phyloP scores from a whole-genome alignment of 108 stramenopile genomes.

The Asterionellopsis glacialis region DNA sequence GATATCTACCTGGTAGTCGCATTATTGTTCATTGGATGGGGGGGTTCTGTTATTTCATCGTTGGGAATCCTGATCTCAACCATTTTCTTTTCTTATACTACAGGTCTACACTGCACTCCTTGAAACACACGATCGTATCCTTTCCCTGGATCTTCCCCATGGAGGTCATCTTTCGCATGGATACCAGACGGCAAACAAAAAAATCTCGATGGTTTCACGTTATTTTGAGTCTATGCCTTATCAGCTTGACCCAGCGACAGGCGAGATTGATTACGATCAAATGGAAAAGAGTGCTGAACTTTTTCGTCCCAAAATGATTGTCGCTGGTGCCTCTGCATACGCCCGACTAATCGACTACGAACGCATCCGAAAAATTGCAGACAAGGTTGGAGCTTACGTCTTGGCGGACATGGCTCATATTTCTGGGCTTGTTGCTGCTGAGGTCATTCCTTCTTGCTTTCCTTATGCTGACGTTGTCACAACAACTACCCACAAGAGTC shows the following conservation, averaged over 20 bases:
- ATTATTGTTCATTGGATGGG: too few species aligned
- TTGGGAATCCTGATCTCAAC: background rate
- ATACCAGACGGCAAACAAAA: constrained; percentile 95
- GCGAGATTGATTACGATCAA: constrained; percentile 95
- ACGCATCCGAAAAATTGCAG: constrained; percentile 92
- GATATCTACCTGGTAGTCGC: too few species aligned
- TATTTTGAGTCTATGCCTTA: constrained; percentile 99
- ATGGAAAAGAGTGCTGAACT: constrained; percentile 94
- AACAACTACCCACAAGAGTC: constrained; percentile 99
- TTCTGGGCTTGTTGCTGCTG: constrained; percentile 93
- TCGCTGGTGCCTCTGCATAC: constrained; percentile 99
- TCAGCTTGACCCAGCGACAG: constrained; percentile 95
- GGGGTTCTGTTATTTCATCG: too few species aligned
- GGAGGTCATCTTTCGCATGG: constrained; percentile 98
- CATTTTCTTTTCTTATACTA: background rate
- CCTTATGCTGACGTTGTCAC: constrained; percentile 98
- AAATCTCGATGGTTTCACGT: constrained; percentile 89
- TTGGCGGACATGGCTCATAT: constrained; percentile 99
- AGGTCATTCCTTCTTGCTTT: constrained; percentile 96
- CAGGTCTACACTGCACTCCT: constrained; percentile 99
- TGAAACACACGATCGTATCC: constrained; percentile 97
- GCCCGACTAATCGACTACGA: constrained; percentile 98
- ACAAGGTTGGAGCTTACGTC: constrained; percentile 91
- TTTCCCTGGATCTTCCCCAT: constrained; percentile 97
- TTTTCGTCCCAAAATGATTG: constrained; percentile 98